Evolutionary conservation across 371 early-diverging fungal genomes (phyloP).

Genomic region (Mucor plumbeus): DNA sequence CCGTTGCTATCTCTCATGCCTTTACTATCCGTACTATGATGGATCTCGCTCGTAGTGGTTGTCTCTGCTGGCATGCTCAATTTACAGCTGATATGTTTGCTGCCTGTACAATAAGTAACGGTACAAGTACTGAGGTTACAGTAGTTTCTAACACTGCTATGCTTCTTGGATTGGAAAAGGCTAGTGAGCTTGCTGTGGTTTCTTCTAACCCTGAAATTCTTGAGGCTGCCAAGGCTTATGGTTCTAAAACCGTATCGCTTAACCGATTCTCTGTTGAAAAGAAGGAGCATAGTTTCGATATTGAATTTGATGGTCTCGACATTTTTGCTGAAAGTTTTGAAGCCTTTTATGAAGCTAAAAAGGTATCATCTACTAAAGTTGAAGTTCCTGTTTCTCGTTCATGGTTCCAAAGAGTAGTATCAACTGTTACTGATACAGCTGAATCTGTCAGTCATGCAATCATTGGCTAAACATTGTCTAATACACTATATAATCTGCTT

Average conservation of each 20-base stretch:
- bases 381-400: constrained; percentile 31
- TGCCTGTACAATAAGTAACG: constrained; percentile 24
- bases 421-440: constrained; percentile 31
- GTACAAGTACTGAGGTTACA: constrained; percentile 18
- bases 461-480: constrained; percentile 18
- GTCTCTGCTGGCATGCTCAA: constrained; percentile 54
- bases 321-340: constrained; percentile 52
- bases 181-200: constrained; percentile 43
- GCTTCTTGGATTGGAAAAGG: constrained; percentile 35
- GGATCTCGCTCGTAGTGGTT: constrained; percentile 42
- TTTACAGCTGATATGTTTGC: constrained; percentile 45
- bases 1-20: constrained; percentile 42
- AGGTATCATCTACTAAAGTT: constrained; percentile 6
- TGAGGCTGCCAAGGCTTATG: constrained; percentile 36
- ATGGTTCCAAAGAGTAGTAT: constrained; percentile 49
- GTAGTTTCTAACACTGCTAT: constrained; percentile 31
- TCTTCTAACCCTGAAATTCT: constrained; percentile 42
- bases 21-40: constrained; percentile 48
- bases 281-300: constrained; percentile 26
- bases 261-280: constrained; percentile 22
- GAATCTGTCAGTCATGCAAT: constrained; percentile 25
- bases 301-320: constrained; percentile 43
- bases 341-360: constrained; percentile 27
- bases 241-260: constrained; percentile 41
- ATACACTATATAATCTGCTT: background rate